Evolutionary conservation across 352 stramenopile species (phyloP).

Genomic region (Globisporangium spiculum): DNA sequence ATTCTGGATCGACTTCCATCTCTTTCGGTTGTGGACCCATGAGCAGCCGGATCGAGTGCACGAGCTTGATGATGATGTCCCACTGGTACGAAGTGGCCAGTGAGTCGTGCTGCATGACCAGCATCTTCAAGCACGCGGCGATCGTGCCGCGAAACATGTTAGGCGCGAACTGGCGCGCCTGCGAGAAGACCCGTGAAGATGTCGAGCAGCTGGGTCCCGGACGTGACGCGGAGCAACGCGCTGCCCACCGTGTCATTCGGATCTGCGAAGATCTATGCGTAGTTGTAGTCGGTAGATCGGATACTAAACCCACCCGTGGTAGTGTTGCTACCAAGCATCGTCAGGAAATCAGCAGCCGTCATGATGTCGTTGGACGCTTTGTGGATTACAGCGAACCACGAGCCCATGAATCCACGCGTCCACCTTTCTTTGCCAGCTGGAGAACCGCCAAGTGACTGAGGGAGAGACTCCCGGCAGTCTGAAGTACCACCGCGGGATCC

Average conservation of each 20-base stretch:
- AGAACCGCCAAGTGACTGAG: conserved; percentile 51
- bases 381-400: conserved; percentile 62
- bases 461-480: conserved; percentile 54
- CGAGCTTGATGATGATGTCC: conserved; percentile 41
- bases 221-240: conserved; percentile 43
- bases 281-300: conserved; percentile 56
- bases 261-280: conserved; percentile 55
- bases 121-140: conserved; percentile 41
- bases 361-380: conserved; percentile 65
- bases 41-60: conserved; percentile 51
- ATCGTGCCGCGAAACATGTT: conserved; percentile 74
- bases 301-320: conserved; percentile 40
- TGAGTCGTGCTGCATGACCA: conserved; percentile 28
- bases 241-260: conserved; percentile 42
- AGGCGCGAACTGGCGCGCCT: conserved; percentile 54
- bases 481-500: conserved; percentile 30
- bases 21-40: conserved; percentile 24
- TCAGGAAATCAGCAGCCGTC: conserved; percentile 54
- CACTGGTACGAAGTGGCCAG: conserved; percentile 51
- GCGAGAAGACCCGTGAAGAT: conserved; percentile 61
- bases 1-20: conserved; percentile 38
- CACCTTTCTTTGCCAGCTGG: conserved; percentile 44
- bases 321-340: conserved; percentile 40
- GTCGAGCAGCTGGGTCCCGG: conserved; percentile 62
- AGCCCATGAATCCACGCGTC: conserved; percentile 67